Base-by-base conservation (phyloP, 192 early-diverging fungal genomes). In the Allomyces arbusculus region DNA sequence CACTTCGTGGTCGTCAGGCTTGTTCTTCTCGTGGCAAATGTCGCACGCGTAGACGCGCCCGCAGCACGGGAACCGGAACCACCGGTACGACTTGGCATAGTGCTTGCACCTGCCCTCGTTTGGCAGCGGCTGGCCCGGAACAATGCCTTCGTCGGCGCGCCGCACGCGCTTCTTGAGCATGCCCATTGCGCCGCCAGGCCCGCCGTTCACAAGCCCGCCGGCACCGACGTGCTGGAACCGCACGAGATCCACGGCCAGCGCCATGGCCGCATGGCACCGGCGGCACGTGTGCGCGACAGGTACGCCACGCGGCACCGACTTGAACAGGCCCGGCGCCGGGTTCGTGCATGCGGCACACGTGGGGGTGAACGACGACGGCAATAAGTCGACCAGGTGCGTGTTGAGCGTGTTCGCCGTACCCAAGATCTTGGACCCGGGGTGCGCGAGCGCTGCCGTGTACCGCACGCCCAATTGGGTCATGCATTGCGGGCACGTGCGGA, bases 21-120 rank as follows among this genome's bases (percentile, higher is more conserved):
- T 71, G 40, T 78, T 74, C 3, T 82, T 79, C 64, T 91, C 89
- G 63, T 95, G 92, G 71, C 92, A 95, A 2, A 78, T 64, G 72
- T 91, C 90, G 66, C 92, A 95, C 0, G 90, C 80, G 68, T 82
- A 90, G 14, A 89, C 73, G 70, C 84, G 89, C 64, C 80, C 81
- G 69, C 92, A 95, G 78, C 92, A 95, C 0, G 90, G 86, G 71
- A 95, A 95, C 22, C 92, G 81, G 75, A 95, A 89, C 90, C 90
- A 95, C 23, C 92, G 79, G 55, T 84, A 84, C 23, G 88, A 90
- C 72, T 87, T 89, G n/a, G 79, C 70, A 72, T 91, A 95, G 65
- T 95, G 91, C 62, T 79, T 75, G 74, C 92, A 95, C 0, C 86
- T 74, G 2, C 92, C 92, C 63, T 86, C 83, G 45, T 86, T 68